Percentiles rank a stretch among this genome's conserved stretches.
Conservation (phyloP, 257 asterid genomes). For the Verbena officinalis region DNA sequence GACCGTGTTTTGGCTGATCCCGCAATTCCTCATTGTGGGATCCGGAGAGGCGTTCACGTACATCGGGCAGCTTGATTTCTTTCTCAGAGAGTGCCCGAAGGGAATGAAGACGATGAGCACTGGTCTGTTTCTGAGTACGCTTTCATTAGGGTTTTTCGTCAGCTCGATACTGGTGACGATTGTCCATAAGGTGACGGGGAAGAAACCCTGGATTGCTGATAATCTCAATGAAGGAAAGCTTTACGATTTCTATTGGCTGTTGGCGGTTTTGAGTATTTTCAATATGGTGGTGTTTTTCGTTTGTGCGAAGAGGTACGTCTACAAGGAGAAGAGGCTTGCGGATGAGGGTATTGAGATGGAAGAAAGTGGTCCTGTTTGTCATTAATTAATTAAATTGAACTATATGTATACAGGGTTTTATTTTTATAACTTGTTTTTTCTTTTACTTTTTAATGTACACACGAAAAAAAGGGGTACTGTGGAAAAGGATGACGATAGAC, state of each 20-base stretch:
- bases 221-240: slow-evolving; percentile 72
- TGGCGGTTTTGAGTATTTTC: slow-evolving; percentile 57
- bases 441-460: background rate
- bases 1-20: slow-evolving; percentile 68
- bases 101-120: slow-evolving; percentile 97
- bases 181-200: slow-evolving; percentile 54
- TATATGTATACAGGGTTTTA: background rate
- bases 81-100: slow-evolving; percentile 73
- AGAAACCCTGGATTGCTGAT: slow-evolving; percentile 74
- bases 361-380: slow-evolving; percentile 47
- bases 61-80: slow-evolving; percentile 86
- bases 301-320: slow-evolving; percentile 61
- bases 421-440: background rate
- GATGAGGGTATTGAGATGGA: slow-evolving; percentile 70
- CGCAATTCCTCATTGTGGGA: slow-evolving; percentile 73
- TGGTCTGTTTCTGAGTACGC: slow-evolving; percentile 74
- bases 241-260: slow-evolving; percentile 69
- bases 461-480: slow-evolving; percentile 11
- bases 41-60: slow-evolving; percentile 86
- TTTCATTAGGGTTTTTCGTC: slow-evolving; percentile 69
- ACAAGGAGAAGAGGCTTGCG: slow-evolving; percentile 85
- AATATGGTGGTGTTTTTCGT: slow-evolving; percentile 54
- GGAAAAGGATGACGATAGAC: slow-evolving; percentile 2
- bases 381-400: slow-evolving; percentile 16
- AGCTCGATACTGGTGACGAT: slow-evolving; percentile 63